Percentiles rank a stretch among this genome's conserved stretches.
phyloP scores from a whole-genome alignment of 495 filamentous ascomycete species.

The Aspergillus nidulans region DNA sequence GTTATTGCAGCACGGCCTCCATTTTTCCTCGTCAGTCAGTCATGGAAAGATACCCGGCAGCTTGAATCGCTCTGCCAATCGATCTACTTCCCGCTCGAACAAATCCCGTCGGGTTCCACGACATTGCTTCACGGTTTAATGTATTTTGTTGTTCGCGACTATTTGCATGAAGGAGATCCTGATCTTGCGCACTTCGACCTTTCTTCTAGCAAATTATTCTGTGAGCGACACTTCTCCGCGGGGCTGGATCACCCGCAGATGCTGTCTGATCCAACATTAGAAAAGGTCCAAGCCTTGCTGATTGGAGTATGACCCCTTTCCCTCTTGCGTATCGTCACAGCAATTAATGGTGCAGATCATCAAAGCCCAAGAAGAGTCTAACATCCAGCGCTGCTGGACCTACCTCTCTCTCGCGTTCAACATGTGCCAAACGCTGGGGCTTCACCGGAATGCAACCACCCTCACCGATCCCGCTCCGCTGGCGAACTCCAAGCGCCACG shows the following conservation, averaged over 20 bases:
- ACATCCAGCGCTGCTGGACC: slow-evolving; percentile 25
- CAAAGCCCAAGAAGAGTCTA: slow-evolving; percentile 26
- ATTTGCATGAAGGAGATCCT: slow-evolving; percentile 18
- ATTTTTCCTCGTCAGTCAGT: slow-evolving; percentile 24
- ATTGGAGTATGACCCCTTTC: slow-evolving; percentile 16
- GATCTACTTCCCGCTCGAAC: slow-evolving; percentile 23
- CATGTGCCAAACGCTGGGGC: slow-evolving; percentile 24
- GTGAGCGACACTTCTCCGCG: slow-evolving; percentile 16
- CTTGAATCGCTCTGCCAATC: slow-evolving; percentile 22
- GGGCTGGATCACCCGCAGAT: slow-evolving; percentile 20
- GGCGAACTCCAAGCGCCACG: slow-evolving; percentile 22
- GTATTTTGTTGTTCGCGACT: slow-evolving; percentile 24
- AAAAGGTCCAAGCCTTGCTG: slow-evolving; percentile 25
- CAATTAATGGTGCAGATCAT: slow-evolving; percentile 14
- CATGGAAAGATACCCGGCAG: slow-evolving; percentile 19
- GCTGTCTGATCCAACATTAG: slow-evolving; percentile 20
- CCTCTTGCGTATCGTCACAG: not conserved
- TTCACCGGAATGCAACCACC: slow-evolving; percentile 18
- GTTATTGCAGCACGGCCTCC: slow-evolving; percentile 17
- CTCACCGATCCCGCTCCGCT: slow-evolving; percentile 6
- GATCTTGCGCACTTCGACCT: slow-evolving; percentile 18
- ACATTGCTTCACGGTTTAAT: slow-evolving; percentile 21
- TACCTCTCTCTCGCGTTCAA: slow-evolving; percentile 27
- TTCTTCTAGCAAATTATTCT: slow-evolving; percentile 8
- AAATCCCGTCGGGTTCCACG: slow-evolving; percentile 15